A percentile compares a stretch with the other conserved stretches of the same genome.
These are phyloP conservation scores for Hypoxylon fuscum DNA, from an alignment of 495 filamentous ascomycete genomes.

Conservation along the genomic window DNA sequence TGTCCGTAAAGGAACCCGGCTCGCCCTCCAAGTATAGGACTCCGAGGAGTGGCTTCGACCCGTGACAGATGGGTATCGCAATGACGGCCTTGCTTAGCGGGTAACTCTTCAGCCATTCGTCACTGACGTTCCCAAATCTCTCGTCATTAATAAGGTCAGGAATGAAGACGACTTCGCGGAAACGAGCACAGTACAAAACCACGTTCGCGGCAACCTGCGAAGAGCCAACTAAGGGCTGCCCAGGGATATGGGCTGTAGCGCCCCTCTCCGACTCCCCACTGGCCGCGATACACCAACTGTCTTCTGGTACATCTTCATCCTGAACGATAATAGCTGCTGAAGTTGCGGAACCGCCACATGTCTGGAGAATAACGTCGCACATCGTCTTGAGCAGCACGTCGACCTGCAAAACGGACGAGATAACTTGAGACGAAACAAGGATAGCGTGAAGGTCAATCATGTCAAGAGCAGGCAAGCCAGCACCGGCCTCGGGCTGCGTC, in stretches of 20 bases:
- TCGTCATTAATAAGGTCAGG: conserved; percentile 86
- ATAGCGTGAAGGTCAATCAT: conserved; percentile 90
- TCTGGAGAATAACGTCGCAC: conserved; percentile 89
- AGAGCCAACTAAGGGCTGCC: conserved; percentile 71
- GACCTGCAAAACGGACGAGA: conserved; percentile 87
- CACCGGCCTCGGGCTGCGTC: conserved; percentile 56
- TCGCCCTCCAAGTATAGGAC: conserved; percentile 88
- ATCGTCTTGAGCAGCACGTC: conserved; percentile 87
- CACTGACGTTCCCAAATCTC: conserved; percentile 82
- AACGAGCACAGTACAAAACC: conserved; percentile 82
- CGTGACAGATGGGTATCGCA: conserved; percentile 85
- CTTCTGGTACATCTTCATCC: conserved; percentile 66
- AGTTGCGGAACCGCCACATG: conserved; percentile 79
- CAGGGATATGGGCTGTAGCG: conserved; percentile 67
- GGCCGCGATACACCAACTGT: conserved; percentile 76
- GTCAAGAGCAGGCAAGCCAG: conserved; percentile 68
- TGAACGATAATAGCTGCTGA: conserved; percentile 81
- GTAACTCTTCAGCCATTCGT: conserved; percentile 72
- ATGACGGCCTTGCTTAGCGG: conserved; percentile 81
- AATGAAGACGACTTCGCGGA: conserved; percentile 83
- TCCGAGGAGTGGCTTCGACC: conserved; percentile 75
- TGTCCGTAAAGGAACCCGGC: conserved; percentile 85
- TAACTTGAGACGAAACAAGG: conserved; percentile 85
- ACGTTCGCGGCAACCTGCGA: conserved; percentile 76
- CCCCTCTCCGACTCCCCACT: conserved; percentile 75